Conservation (phyloP, 139 green algal genomes). For the Klebsormidium nitens region DNA sequence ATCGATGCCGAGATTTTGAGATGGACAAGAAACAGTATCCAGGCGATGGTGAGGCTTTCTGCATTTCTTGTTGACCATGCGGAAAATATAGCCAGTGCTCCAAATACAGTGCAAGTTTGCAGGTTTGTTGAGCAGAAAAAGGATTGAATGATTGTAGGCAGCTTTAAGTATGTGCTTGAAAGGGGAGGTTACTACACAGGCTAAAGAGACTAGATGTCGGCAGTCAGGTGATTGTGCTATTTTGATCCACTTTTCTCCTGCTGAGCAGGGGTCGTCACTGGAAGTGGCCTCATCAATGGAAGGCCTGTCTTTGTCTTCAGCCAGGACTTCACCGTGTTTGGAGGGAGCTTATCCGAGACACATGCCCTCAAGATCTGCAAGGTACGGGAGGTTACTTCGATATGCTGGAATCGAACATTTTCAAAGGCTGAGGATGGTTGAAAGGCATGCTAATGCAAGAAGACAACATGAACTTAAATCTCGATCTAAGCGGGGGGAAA, state of each 20-base stretch:
- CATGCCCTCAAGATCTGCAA: slow-evolving; percentile 60
- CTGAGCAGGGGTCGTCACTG: slow-evolving; percentile 52
- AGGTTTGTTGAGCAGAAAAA: too few species aligned
- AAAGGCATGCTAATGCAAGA: too few species aligned
- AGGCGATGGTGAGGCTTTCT: slow-evolving; percentile 26
- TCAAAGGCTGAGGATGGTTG: too few species aligned
- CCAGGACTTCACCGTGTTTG: slow-evolving; percentile 67
- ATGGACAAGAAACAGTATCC: slow-evolving; percentile 48
- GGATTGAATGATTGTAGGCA: background rate
- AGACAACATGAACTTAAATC: too few species aligned
- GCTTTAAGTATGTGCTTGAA: background rate
- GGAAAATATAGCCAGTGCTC: background rate
- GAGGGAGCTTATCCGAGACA: slow-evolving; percentile 53
- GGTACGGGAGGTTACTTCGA: too few species aligned
- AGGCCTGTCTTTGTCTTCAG: slow-evolving; percentile 36
- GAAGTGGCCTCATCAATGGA: slow-evolving; percentile 53
- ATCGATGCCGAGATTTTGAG: slow-evolving; percentile 58
- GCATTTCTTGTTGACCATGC: background rate
- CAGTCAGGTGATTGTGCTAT: too few species aligned
- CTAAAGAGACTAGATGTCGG: background rate
- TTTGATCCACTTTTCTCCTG: too few species aligned
- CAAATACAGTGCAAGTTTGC: background rate
- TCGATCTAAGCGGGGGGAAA: too few species aligned
- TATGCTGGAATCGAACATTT: too few species aligned
- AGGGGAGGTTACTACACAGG: background rate